Percentiles rank a stretch among this genome's conserved stretches.
These are phyloP conservation scores for Diaporthe sp. DNA, from an alignment of 2,329 filamentous ascomycete genomes.

Conservation along the genomic window DNA sequence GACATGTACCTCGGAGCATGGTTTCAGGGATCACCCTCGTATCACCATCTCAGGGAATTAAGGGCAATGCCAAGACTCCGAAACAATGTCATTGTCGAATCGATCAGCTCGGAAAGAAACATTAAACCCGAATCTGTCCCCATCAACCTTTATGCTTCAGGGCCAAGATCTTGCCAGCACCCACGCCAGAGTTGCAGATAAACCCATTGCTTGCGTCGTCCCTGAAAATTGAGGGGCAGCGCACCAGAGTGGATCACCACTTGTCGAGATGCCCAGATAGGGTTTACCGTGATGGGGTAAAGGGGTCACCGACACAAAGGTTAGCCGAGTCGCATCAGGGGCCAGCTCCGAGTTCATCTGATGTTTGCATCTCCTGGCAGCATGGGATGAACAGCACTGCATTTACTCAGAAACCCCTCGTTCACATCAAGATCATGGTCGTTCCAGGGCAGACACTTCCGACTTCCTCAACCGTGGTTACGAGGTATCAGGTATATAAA, in stretches of 20 bases:
- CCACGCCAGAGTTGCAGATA: conserved; percentile 19
- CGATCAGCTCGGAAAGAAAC: conserved; percentile 3
- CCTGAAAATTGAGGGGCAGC: background rate
- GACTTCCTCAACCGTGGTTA: background rate
- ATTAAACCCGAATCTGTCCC: background rate
- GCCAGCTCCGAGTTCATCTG: conserved; percentile 4
- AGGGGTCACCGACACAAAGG: conserved; percentile 13
- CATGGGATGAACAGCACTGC: background rate
- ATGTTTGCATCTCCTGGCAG: background rate
- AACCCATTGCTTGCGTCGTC: conserved; percentile 4
- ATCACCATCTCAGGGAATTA: conserved; percentile 14
- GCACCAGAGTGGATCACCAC: background rate
- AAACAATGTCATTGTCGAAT: conserved; percentile 12
- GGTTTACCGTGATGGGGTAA: background rate
- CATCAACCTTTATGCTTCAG: background rate
- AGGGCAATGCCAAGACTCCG: conserved; percentile 9
- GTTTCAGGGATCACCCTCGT: conserved; percentile 24
- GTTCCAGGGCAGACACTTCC: background rate
- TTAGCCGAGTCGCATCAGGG: background rate
- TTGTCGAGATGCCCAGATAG: background rate
- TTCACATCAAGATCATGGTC: background rate
- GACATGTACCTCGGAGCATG: background rate
- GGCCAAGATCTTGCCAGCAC: background rate
- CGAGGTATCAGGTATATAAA: background rate
- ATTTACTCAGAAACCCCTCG: background rate